Evolutionary conservation across 2,329 filamentous ascomycete genomes (phyloP).

Genomic region (Lachnellula arida): DNA sequence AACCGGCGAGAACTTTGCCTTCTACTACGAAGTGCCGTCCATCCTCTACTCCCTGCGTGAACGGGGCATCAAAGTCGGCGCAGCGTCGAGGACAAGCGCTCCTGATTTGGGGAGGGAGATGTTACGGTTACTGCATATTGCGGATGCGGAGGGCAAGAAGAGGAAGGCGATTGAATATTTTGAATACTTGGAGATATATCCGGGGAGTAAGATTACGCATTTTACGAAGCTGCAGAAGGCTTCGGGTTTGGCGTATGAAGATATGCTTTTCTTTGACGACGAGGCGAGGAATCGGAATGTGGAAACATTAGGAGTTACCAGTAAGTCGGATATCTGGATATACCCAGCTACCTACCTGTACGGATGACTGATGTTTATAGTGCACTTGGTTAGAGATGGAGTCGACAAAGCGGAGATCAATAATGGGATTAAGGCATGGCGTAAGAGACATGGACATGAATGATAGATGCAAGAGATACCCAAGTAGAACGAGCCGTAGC

Average conservation of each 20-base stretch:
- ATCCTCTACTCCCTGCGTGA: slow-evolving; percentile 54
- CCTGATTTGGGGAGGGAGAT: slow-evolving; percentile 78
- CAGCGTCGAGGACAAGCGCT: slow-evolving; percentile 76
- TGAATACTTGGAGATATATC: slow-evolving; percentile 63
- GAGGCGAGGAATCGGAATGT: slow-evolving; percentile 84
- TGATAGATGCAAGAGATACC: neutral
- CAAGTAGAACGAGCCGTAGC: neutral
- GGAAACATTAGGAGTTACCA: slow-evolving; percentile 57
- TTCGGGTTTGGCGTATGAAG: slow-evolving; percentile 66
- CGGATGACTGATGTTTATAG: slow-evolving; percentile 42
- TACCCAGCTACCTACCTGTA: too few relatives aligned
- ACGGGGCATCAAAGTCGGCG: slow-evolving; percentile 52
- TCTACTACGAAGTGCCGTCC: slow-evolving; percentile 65
- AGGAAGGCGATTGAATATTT: slow-evolving; percentile 53
- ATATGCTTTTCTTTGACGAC: slow-evolving; percentile 97
- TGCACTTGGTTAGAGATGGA: slow-evolving; percentile 77
- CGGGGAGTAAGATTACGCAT: slow-evolving; percentile 78
- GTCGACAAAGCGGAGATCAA: slow-evolving; percentile 74
- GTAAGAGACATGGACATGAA: slow-evolving; percentile 47
- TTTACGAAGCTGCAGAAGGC: slow-evolving; percentile 69
- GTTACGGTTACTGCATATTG: slow-evolving; percentile 66
- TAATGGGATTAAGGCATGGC: slow-evolving; percentile 74
- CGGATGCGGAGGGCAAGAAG: slow-evolving; percentile 30
- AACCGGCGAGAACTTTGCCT: slow-evolving; percentile 61
- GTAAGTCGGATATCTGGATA: neutral